Evolutionary conservation across 352 stramenopile genomes (phyloP), one percentile per base, ranked within the genome.

Genomic region (Phytophthora palmivora): DNA sequence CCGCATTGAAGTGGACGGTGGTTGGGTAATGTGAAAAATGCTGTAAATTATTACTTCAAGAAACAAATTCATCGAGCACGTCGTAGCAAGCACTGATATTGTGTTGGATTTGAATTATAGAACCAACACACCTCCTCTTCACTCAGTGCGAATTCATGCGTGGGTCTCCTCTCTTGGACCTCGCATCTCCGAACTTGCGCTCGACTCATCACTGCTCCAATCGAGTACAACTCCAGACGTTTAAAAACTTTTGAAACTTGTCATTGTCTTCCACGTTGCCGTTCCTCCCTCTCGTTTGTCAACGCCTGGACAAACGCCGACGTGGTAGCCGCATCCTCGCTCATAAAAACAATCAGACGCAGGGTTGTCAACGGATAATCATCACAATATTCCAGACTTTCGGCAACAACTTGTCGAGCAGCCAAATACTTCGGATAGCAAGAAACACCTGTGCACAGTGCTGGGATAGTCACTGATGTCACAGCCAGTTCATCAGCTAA

Each of bases 401-500:
- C 75, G 0, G 36, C 21, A 5, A 79, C 59, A 38, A 84, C 82
- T 41, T 79, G 72, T 32, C 30, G 42, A 12, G 75, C 69, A 22
- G 57, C 75, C 6, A 80, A 55, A 14, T 74, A 68, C 9, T 65
- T 67, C 8, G 75, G 75, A 49, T 84, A 84, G 30, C 70, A 51
- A 58, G 72, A 79, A 16, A 63, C 52, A 0, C 76, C 76, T 8
- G 69, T 71, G 14, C 72, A 82, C 45, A 84, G 77, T 12, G 61
- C 72, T 3, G 76, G 72, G 8, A 84, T 71, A 12, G 60, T 53
- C 16, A 84, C 38, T 2, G 76, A 82, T 24, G 39, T 36, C 7
- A 80, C 30, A 5, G 41, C 28, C 6, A 82, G 39, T 12, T 42
- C 30, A 11, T 63, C 28, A 4, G 70, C 76, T 28, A 78, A 28